Evolutionary conservation across 805 yeast genomes (phyloP).

Genomic region (Candida alai): DNA sequence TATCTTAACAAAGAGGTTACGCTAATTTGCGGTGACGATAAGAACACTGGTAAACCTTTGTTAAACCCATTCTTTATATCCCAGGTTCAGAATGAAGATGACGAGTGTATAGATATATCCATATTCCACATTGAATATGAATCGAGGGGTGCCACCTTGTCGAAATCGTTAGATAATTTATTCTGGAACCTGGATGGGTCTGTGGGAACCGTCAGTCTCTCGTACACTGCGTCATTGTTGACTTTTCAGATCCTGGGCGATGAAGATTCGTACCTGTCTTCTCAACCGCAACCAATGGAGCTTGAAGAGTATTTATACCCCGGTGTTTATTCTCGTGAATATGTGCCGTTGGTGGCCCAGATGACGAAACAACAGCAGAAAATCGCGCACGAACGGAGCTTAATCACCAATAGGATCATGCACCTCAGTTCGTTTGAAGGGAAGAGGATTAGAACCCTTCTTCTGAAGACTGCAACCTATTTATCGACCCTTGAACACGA

Average conservation of each 20-base stretch:
- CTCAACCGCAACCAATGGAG: conserved; percentile 16
- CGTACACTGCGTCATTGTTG: conserved; percentile 26
- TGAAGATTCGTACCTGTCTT: conserved; percentile 8
- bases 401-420: conserved; percentile 25
- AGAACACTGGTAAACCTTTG: no score
- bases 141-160: conserved; percentile 20
- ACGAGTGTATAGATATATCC: conserved; percentile 17
- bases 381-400: conserved; percentile 15
- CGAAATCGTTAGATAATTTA: conserved; percentile 30
- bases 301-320: conserved; percentile 34
- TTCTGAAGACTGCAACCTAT: conserved; percentile 20
- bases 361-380: conserved; percentile 17
- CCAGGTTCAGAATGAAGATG: conserved; percentile 17
- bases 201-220: conserved; percentile 26
- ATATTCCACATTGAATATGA: conserved; percentile 34
- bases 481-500: conserved; percentile 13
- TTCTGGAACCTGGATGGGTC: conserved; percentile 34
- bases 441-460: conserved; percentile 26
- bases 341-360: conserved; percentile 17
- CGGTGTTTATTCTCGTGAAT: conserved; percentile 26
- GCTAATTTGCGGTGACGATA: conserved; percentile 4
- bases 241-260: conserved; percentile 26
- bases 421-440: conserved; percentile 37
- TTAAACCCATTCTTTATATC: conserved; percentile 20
- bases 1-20: neutral